phyloP scores from a whole-genome alignment of 306 rosid species.

The Datisca glomerata region DNA sequence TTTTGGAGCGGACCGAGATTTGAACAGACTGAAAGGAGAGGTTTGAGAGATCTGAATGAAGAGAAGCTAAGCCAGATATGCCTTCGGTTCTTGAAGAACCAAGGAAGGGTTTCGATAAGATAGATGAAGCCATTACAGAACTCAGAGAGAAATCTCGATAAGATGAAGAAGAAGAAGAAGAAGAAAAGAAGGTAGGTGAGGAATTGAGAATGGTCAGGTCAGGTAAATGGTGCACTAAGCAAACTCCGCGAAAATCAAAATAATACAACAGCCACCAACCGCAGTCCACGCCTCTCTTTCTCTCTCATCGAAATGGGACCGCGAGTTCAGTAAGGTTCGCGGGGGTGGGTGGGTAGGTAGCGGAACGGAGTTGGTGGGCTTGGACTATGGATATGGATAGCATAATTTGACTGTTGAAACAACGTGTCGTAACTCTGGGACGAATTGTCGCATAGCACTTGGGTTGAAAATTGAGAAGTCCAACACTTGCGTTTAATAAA shows the following conservation, averaged over 20 bases:
- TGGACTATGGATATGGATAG: neutral
- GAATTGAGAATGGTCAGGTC: neutral
- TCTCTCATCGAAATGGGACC: neutral
- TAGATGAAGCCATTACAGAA: slow-evolving; percentile 50
- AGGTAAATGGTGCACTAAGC: too few relatives aligned
- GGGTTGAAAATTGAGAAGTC: too few relatives aligned
- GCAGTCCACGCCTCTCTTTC: neutral
- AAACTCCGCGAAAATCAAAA: too few relatives aligned
- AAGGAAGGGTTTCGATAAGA: slow-evolving; percentile 57
- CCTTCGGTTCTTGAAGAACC: slow-evolving; percentile 30
- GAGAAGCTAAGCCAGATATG: slow-evolving; percentile 30
- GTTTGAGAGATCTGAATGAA: slow-evolving; percentile 30
- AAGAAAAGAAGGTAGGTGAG: neutral
- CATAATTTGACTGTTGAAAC: slow-evolving; percentile 2
- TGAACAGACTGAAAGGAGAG: slow-evolving; percentile 40
- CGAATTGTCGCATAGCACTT: too few relatives aligned
- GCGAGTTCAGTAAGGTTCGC: slow-evolving; percentile 16
- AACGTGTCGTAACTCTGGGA: neutral
- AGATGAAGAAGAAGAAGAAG: neutral
- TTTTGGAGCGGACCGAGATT: slow-evolving; percentile 28
- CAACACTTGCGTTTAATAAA: too few relatives aligned
- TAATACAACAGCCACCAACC: slow-evolving; percentile 3
- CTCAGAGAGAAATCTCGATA: neutral
- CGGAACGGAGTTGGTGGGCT: slow-evolving; percentile 1
- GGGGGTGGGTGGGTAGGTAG: slow-evolving; percentile 4